These are phyloP conservation scores for Entomortierella beljakovae DNA, from an alignment of 192 early-diverging fungal species.

Conservation along the genomic window DNA sequence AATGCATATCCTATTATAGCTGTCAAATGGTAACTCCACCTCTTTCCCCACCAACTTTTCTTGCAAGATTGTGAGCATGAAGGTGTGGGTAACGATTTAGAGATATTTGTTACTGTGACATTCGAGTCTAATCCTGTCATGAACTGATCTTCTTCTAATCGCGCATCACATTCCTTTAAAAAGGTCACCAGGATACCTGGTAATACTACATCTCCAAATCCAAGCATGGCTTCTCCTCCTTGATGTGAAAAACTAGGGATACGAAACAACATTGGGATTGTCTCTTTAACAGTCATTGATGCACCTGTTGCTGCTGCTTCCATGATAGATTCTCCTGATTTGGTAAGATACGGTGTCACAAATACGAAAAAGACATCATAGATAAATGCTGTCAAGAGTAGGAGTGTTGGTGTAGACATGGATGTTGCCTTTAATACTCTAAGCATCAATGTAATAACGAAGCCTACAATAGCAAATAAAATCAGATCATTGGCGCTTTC, in stretches of 20 bases:
- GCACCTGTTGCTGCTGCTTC: constrained; percentile 57
- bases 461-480: constrained; percentile 28
- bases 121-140: background rate
- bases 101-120: background rate
- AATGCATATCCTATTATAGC: constrained; percentile 45
- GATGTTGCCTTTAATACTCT: constrained; percentile 50
- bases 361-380: constrained; percentile 60
- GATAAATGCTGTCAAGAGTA: constrained; percentile 49
- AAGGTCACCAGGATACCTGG: constrained; percentile 55
- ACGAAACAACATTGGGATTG: constrained; percentile 55
- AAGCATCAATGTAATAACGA: constrained; percentile 50
- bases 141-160: constrained; percentile 40
- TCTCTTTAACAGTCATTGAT: constrained; percentile 54
- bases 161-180: constrained; percentile 44
- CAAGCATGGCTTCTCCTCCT: constrained; percentile 54
- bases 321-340: constrained; percentile 55
- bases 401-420: constrained; percentile 46
- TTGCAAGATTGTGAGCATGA: background rate
- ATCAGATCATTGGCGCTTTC: too few relatives aligned
- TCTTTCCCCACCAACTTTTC: constrained; percentile 18
- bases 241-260: constrained; percentile 30
- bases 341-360: constrained; percentile 53
- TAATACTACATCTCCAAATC: constrained; percentile 55
- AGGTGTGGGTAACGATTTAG: background rate
- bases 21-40: constrained; percentile 54